phyloP scores from a whole-genome alignment of 768 basidiomycete genomes.

The Russula brevipes region DNA sequence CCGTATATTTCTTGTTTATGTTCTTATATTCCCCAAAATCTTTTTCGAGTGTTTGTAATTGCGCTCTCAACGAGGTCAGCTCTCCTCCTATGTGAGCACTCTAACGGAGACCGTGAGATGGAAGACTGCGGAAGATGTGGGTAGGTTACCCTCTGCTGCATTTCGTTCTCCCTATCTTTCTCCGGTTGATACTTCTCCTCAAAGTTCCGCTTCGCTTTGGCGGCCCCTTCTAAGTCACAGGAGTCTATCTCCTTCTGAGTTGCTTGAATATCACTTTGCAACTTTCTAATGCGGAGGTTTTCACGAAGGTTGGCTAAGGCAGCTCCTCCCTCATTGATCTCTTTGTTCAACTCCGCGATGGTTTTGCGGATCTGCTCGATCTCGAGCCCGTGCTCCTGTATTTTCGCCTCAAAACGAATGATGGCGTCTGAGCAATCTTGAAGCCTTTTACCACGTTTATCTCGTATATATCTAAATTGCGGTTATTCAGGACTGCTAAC shows the following conservation, averaged over 20 bases:
- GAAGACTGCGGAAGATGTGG: slow-evolving; percentile 7
- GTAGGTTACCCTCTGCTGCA: slow-evolving; percentile 58
- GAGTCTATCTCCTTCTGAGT: slow-evolving; percentile 67
- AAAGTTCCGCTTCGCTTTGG: slow-evolving; percentile 78
- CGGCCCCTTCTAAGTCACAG: slow-evolving; percentile 81
- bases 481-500: neutral
- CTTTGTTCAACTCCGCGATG: slow-evolving; percentile 62
- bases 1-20: slow-evolving; percentile 77
- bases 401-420: slow-evolving; percentile 42
- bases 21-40: slow-evolving; percentile 86
- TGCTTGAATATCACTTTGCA: slow-evolving; percentile 58
- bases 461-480: slow-evolving; percentile 60
- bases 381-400: slow-evolving; percentile 38
- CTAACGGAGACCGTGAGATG: slow-evolving; percentile 34
- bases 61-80: slow-evolving; percentile 63
- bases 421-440: slow-evolving; percentile 55
- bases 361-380: slow-evolving; percentile 39
- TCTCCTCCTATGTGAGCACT: slow-evolving; percentile 81
- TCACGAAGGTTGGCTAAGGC: slow-evolving; percentile 68
- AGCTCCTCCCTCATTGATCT: slow-evolving; percentile 72
- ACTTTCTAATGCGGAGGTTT: slow-evolving; percentile 72
- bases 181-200: slow-evolving; percentile 70
- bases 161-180: slow-evolving; percentile 64
- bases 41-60: slow-evolving; percentile 56
- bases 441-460: slow-evolving; percentile 56